A percentile compares a stretch with the other conserved stretches of the same genome.
These are phyloP conservation scores for Aspergillus clavatus DNA, from an alignment of 2,329 filamentous ascomycete genomes.

Conservation along the genomic window DNA sequence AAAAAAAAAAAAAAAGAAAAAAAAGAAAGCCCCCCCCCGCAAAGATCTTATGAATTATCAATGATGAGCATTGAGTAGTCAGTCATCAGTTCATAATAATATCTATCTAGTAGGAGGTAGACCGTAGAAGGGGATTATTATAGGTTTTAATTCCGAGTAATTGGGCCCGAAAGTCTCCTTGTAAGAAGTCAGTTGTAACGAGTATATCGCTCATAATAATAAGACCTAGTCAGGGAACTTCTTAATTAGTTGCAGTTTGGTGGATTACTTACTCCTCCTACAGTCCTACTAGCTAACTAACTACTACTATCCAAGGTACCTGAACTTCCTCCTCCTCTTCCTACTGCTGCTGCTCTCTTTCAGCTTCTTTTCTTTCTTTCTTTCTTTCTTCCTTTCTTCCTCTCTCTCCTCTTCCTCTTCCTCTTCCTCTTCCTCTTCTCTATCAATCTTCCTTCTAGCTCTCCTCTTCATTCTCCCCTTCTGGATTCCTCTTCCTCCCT, in stretches of 20 bases:
- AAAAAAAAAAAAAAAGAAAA: too few species aligned
- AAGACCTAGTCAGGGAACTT: too few species aligned
- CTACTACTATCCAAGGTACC: constrained; percentile 4
- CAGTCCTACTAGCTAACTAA: neutral
- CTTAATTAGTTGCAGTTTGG: too few species aligned
- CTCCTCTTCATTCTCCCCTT: constrained; percentile 9
- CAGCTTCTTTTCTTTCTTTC: constrained; percentile 19
- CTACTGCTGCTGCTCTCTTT: constrained; percentile 17
- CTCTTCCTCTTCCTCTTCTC: constrained; percentile 11
- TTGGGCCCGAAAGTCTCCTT: too few species aligned
- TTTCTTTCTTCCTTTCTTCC: constrained; percentile 11
- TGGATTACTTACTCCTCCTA: neutral
- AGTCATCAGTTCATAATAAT: too few species aligned
- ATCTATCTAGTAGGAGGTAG: too few species aligned
- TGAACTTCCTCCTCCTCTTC: constrained; percentile 19
- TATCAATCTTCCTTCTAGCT: too few species aligned
- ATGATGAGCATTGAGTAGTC: too few species aligned
- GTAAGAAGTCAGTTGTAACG: too few species aligned
- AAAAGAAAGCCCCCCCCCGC: neutral
- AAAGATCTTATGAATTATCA: too few species aligned
- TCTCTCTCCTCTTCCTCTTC: constrained; percentile 8
- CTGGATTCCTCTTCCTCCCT: constrained; percentile 4
- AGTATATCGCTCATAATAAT: neutral
- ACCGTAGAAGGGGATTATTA: too few species aligned
- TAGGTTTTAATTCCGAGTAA: too few species aligned